Evolutionary conservation across 202 grass and related monocot genomes (phyloP).

Genomic region (Setaria italica): DNA sequence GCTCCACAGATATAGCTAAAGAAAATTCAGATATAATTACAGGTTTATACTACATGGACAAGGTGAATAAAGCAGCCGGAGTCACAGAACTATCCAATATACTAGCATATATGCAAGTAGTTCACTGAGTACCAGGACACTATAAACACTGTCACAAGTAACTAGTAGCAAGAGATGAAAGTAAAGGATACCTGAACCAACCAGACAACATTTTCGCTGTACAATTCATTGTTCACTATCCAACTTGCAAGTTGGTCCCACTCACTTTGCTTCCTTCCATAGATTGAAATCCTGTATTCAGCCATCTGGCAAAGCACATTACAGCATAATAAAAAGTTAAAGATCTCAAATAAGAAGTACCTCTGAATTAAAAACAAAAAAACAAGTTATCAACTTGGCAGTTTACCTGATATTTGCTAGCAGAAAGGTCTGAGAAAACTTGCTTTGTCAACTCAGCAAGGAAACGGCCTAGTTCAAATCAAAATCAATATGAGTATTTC

Average conservation of each 20-base stretch:
- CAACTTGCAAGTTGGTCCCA: slow-evolving; percentile 98
- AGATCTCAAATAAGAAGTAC: slow-evolving; percentile 40
- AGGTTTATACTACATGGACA: background rate
- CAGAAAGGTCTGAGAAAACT: slow-evolving; percentile 93
- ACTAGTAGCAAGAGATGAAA: slow-evolving; percentile 2
- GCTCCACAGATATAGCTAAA: slow-evolving; percentile 5
- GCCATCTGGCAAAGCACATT: slow-evolving; percentile 78
- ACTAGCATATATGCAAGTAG: background rate
- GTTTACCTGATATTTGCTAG: slow-evolving; percentile 98
- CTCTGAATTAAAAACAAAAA: slow-evolving; percentile 31
- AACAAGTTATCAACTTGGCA: slow-evolving; percentile 25
- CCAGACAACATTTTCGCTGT: slow-evolving; percentile 97
- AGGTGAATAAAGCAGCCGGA: background rate
- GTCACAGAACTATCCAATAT: background rate
- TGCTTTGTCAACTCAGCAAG: slow-evolving; percentile 93
- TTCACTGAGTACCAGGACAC: slow-evolving; percentile 31
- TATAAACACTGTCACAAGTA: slow-evolving; percentile 22
- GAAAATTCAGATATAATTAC: slow-evolving; percentile 14
- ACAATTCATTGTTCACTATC: slow-evolving; percentile 99
- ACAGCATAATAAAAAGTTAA: slow-evolving; percentile 41
- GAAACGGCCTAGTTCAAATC: slow-evolving; percentile 75
- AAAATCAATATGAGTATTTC: slow-evolving; percentile 37
- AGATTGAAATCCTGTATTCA: slow-evolving; percentile 98
- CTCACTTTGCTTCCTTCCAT: slow-evolving; percentile 99
- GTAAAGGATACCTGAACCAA: slow-evolving; percentile 83